Conservation (phyloP, 2,329 filamentous ascomycete species). For the Thelonectria blattea region DNA sequence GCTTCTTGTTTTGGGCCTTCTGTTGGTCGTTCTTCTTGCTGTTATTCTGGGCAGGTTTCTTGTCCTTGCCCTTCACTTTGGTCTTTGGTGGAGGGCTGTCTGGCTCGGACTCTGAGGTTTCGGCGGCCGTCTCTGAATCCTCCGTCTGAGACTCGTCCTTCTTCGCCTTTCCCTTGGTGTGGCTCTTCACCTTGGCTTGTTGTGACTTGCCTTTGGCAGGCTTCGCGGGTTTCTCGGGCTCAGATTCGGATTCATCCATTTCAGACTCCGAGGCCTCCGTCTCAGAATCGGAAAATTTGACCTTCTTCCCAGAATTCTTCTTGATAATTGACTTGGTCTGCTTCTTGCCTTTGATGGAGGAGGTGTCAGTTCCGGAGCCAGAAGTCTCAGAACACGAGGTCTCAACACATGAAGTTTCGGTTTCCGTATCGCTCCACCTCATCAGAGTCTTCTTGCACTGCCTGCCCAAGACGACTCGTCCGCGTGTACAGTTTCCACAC, state of each 20-base stretch:
- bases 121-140: constrained; percentile 19
- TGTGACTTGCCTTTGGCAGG: constrained; percentile 17
- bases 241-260: constrained; percentile 33
- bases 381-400: constrained; percentile 30
- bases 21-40: constrained; percentile 21
- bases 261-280: constrained; percentile 34
- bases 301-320: constrained; percentile 24
- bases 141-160: constrained; percentile 25
- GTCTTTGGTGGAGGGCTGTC: constrained; percentile 19
- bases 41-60: constrained; percentile 18
- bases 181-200: constrained; percentile 18
- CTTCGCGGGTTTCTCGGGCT: constrained; percentile 20
- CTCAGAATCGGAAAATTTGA: constrained; percentile 33
- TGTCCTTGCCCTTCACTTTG: constrained; percentile 22
- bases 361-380: constrained; percentile 16
- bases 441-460: constrained; percentile 28
- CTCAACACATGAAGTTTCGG: constrained; percentile 26
- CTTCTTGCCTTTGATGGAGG: constrained; percentile 24
- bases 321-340: constrained; percentile 15
- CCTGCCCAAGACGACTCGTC: constrained; percentile 30
- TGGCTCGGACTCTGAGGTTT: constrained; percentile 27
- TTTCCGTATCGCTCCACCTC: constrained; percentile 15
- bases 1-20: constrained; percentile 16
- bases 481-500: constrained; percentile 36
- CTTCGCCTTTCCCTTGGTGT: constrained; percentile 22